Percentiles rank a stretch among this genome's conserved stretches.
Evolutionary conservation across 2,329 filamentous ascomycete species (phyloP).

Genomic region (Apiospora kogelbergensis): DNA sequence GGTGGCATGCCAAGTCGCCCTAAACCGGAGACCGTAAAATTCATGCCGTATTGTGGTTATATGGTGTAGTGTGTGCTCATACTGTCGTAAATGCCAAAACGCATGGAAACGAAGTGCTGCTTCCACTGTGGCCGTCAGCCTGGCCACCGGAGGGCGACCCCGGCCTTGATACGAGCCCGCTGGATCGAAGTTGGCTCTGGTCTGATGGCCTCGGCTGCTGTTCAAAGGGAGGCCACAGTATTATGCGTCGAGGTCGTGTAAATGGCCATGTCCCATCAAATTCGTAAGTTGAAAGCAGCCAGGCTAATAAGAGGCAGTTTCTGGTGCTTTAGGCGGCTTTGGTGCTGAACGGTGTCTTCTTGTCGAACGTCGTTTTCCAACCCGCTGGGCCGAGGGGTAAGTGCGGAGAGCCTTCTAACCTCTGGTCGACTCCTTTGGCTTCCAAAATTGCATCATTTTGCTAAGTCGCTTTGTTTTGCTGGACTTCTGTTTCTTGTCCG

Average conservation of each 20-base stretch:
- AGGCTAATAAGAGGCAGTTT: background rate
- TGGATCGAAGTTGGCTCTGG: background rate
- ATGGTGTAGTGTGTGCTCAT: constrained; percentile 24
- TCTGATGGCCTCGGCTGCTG: background rate
- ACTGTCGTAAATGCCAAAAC: constrained; percentile 24
- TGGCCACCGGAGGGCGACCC: background rate
- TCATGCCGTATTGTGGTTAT: constrained; percentile 22
- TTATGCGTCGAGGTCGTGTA: background rate
- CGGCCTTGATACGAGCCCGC: background rate
- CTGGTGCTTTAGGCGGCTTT: background rate
- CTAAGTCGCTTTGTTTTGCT: constrained; percentile 71
- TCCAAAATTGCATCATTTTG: constrained; percentile 80
- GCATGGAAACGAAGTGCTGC: constrained; percentile 19
- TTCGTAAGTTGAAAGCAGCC: background rate
- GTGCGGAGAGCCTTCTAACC: constrained; percentile 19
- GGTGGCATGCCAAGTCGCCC: constrained; percentile 15
- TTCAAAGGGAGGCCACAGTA: background rate
- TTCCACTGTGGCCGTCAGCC: background rate
- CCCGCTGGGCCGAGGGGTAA: constrained; percentile 7
- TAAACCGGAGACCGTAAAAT: constrained; percentile 17
- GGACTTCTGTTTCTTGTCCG: constrained; percentile 54
- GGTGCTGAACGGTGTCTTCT: background rate
- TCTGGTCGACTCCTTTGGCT: constrained; percentile 48
- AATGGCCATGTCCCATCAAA: background rate
- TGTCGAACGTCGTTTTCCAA: background rate